A percentile compares a stretch with the other conserved stretches of the same genome.
Conservation (phyloP, 495 filamentous ascomycete species). For the Hypoxylon perforatum region DNA sequence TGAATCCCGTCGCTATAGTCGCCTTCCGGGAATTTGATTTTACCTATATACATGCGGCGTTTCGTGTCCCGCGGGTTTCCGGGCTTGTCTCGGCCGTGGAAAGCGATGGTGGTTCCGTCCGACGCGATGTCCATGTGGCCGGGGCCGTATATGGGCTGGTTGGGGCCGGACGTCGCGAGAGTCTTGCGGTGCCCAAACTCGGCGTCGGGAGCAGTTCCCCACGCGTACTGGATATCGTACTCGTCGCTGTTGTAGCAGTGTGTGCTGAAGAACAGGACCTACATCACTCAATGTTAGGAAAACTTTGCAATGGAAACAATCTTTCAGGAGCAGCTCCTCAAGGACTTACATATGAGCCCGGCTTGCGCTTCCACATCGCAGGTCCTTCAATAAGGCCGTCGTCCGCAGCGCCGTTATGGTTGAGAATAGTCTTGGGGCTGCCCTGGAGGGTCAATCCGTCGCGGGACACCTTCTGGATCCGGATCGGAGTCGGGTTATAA, state of each 20-base stretch:
- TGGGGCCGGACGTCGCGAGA: neutral
- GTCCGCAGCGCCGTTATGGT: slow-evolving; percentile 59
- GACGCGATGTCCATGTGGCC: slow-evolving; percentile 28
- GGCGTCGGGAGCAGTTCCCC: slow-evolving; percentile 37
- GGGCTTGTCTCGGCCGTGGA: slow-evolving; percentile 26
- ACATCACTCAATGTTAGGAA: slow-evolving; percentile 46
- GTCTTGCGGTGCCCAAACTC: slow-evolving; percentile 5
- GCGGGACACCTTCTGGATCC: slow-evolving; percentile 59
- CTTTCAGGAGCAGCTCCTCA: slow-evolving; percentile 39
- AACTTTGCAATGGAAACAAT: neutral
- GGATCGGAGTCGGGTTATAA: slow-evolving; percentile 65
- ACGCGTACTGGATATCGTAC: slow-evolving; percentile 63
- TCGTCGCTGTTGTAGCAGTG: slow-evolving; percentile 56
- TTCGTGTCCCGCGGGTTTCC: slow-evolving; percentile 12
- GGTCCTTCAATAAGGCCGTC: slow-evolving; percentile 66
- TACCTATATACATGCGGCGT: slow-evolving; percentile 12
- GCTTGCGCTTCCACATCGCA: slow-evolving; percentile 42
- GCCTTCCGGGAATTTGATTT: neutral
- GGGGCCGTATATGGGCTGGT: slow-evolving; percentile 22
- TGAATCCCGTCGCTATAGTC: slow-evolving; percentile 6
- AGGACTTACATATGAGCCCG: slow-evolving; percentile 8
- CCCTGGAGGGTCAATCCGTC: slow-evolving; percentile 61
- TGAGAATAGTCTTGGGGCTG: slow-evolving; percentile 59
- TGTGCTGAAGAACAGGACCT: slow-evolving; percentile 66
- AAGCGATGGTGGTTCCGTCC: slow-evolving; percentile 22